A percentile compares a stretch with the other conserved stretches of the same genome.
phyloP scores from a whole-genome alignment of 2,329 filamentous ascomycete genomes.

The Talaromyces sp. region DNA sequence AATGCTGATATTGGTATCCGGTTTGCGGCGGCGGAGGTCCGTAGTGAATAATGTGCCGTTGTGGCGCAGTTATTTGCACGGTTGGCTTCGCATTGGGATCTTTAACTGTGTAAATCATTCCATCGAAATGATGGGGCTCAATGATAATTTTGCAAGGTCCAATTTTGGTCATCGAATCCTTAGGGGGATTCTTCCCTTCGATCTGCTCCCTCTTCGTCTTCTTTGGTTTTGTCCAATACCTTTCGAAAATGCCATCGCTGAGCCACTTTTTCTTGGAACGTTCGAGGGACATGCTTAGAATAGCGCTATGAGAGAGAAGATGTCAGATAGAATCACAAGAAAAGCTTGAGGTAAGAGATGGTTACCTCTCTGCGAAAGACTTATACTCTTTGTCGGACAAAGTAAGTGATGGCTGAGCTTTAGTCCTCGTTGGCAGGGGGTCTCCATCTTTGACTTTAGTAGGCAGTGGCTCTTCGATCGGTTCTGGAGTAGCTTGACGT shows the following conservation, averaged over 20 bases:
- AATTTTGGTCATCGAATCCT: conserved; percentile 51
- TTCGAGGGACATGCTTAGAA: conserved; percentile 54
- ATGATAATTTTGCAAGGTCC: conserved; percentile 57
- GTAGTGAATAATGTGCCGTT: conserved; percentile 42
- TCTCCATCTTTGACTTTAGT: conserved; percentile 50
- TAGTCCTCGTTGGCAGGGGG: conserved; percentile 49
- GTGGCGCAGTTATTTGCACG: conserved; percentile 35
- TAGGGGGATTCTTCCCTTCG: conserved; percentile 44
- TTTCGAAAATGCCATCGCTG: conserved; percentile 49
- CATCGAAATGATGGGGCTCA: conserved; percentile 60
- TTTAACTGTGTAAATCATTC: conserved; percentile 52
- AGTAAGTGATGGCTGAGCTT: conserved; percentile 43
- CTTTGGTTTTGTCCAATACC: conserved; percentile 55
- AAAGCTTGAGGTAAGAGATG: not conserved
- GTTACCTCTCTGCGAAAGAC: conserved; percentile 53
- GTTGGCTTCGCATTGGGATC: conserved; percentile 40
- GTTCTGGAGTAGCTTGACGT: conserved; percentile 23
- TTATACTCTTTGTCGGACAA: conserved; percentile 54
- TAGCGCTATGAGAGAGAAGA: conserved; percentile 39
- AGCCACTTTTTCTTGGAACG: conserved; percentile 57
- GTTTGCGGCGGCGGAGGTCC: conserved; percentile 30
- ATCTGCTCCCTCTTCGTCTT: conserved; percentile 50
- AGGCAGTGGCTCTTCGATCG: conserved; percentile 43
- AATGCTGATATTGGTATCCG: conserved; percentile 41
- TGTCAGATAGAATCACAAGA: conserved; percentile 17